Conservation (phyloP, 106 monocot species). For the Acorus calamus region DNA sequence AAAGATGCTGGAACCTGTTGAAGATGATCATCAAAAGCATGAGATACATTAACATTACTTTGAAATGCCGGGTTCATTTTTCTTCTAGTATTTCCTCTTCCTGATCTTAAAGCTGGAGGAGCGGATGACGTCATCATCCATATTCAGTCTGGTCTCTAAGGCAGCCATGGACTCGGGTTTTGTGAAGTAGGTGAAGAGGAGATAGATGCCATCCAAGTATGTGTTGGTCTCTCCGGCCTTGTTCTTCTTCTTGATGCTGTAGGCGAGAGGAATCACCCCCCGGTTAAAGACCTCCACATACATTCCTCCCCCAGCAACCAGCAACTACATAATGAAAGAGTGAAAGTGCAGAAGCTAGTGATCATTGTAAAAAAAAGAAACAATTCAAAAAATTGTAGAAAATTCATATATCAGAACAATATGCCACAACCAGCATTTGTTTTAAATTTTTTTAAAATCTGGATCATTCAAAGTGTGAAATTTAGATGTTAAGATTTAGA, state of each 20-base stretch:
- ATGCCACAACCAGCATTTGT: too few relatives aligned
- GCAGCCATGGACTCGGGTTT: constrained; percentile 61
- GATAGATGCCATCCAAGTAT: constrained; percentile 83
- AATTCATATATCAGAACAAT: too few relatives aligned
- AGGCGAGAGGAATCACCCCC: constrained; percentile 81
- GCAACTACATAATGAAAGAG: constrained; percentile 40
- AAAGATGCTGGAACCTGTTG: too few relatives aligned
- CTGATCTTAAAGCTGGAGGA: constrained; percentile 64
- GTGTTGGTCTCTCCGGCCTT: constrained; percentile 70
- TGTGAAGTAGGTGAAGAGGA: constrained; percentile 87
- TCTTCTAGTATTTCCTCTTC: constrained; percentile 44
- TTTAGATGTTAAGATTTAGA: too few relatives aligned
- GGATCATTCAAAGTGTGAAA: too few relatives aligned
- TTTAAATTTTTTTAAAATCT: too few relatives aligned
- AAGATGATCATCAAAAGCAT: too few relatives aligned
- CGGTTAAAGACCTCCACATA: constrained; percentile 85
- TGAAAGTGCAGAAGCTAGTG: background rate
- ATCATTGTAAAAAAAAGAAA: background rate
- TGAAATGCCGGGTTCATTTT: too few relatives aligned
- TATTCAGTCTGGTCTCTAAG: constrained; percentile 44
- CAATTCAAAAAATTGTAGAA: too few relatives aligned
- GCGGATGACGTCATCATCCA: constrained; percentile 73
- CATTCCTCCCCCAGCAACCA: constrained; percentile 91
- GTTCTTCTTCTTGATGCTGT: constrained; percentile 85
- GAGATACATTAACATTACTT: too few relatives aligned